Evolutionary conservation across 208 protist species (phyloP).

Genomic region (Crithidia bombi): DNA sequence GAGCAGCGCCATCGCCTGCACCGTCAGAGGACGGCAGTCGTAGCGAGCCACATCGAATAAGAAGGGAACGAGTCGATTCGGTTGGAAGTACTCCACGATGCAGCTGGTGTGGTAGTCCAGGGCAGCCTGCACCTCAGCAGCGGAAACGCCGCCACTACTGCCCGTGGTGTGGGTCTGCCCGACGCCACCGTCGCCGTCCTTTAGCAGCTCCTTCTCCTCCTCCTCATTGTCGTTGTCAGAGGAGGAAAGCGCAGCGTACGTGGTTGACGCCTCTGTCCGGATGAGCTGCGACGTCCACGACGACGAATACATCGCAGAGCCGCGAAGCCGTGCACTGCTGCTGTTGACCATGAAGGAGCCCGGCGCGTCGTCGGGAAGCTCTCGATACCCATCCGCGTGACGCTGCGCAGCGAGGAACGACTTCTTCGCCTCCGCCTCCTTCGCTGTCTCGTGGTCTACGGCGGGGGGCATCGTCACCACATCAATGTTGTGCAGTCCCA

Average conservation of each 20-base stretch:
- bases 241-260: slow-evolving; percentile 10
- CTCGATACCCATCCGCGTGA: slow-evolving; percentile 9
- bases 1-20: slow-evolving; percentile 69
- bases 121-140: slow-evolving; percentile 43
- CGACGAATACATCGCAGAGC: slow-evolving; percentile 2
- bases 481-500: not conserved
- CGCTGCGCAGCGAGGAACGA: slow-evolving; percentile 8
- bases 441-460: not conserved
- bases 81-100: slow-evolving; percentile 46
- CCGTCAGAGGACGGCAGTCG: slow-evolving; percentile 49
- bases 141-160: slow-evolving; percentile 9
- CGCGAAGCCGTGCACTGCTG: not conserved
- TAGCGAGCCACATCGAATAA: slow-evolving; percentile 75
- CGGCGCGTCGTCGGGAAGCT: not conserved
- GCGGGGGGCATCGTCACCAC: not conserved
- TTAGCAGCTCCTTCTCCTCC: not conserved
- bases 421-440: not conserved
- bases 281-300: slow-evolving; percentile 15
- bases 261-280: not conserved
- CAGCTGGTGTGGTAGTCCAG: slow-evolving; percentile 43
- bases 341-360: not conserved
- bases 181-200: not conserved
- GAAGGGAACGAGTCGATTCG: slow-evolving; percentile 53
- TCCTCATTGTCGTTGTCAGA: slow-evolving; percentile 8
- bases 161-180: not conserved